These are phyloP conservation scores for Nicotiana attenuata DNA, from an alignment of 257 asterid species.

Conservation along the genomic window DNA sequence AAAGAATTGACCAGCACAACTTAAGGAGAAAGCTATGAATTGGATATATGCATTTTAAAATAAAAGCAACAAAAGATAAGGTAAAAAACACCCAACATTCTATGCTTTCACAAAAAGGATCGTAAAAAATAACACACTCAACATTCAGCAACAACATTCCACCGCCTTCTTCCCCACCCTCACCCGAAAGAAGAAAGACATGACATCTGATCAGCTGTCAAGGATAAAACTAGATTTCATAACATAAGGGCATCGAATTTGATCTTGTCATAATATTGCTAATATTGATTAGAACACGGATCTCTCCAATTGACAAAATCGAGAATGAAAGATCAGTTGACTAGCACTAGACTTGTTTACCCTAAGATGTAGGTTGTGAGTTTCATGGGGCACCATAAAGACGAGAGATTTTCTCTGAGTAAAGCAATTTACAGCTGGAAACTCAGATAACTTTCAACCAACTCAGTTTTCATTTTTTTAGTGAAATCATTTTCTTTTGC, in stretches of 20 bases:
- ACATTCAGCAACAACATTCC: not conserved
- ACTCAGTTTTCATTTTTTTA: not conserved
- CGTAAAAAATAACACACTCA: not conserved
- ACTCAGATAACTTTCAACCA: not conserved
- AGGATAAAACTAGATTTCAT: not conserved
- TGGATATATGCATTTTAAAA: not conserved
- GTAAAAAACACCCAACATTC: not conserved
- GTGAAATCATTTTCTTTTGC: not conserved
- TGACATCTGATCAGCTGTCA: not conserved
- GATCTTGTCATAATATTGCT: not conserved
- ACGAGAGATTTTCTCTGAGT: not conserved
- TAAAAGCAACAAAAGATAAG: not conserved
- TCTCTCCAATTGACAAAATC: not conserved
- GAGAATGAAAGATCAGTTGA: not conserved
- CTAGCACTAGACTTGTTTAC: not conserved
- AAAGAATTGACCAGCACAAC: not conserved
- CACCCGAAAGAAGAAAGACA: not conserved
- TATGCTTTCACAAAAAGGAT: not conserved
- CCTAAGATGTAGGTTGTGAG: not conserved
- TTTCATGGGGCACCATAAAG: not conserved
- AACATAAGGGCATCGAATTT: not conserved
- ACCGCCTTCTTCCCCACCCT: not conserved
- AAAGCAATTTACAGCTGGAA: slow-evolving; percentile 3
- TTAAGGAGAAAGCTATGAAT: not conserved
- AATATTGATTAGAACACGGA: not conserved